These are phyloP conservation scores for Oligophagozyma castellii DNA, from an alignment of 1,139 yeast genomes.

Conservation along the genomic window DNA sequence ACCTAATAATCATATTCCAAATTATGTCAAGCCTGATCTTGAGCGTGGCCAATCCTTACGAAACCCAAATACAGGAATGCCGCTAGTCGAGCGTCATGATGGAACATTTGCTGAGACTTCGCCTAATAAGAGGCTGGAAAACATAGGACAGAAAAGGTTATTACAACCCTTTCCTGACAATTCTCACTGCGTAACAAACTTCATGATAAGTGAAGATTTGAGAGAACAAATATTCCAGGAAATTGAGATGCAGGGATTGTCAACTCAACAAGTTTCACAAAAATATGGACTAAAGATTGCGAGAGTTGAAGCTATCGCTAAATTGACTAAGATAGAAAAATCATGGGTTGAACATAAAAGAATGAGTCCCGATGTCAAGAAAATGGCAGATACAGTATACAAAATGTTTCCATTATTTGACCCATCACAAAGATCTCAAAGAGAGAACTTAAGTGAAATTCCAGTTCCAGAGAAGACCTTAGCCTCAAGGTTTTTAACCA, in stretches of 20 bases:
- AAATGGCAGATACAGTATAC: slow-evolving; percentile 49
- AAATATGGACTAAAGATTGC: slow-evolving; percentile 71
- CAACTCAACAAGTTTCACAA: slow-evolving; percentile 65
- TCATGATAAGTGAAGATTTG: slow-evolving; percentile 42
- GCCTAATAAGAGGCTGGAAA: slow-evolving; percentile 10
- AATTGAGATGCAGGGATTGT: slow-evolving; percentile 36
- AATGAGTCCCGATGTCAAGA: slow-evolving; percentile 37
- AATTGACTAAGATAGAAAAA: slow-evolving; percentile 51
- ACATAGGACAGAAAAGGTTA: slow-evolving; percentile 25
- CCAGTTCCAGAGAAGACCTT: slow-evolving; percentile 80
- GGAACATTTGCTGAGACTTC: slow-evolving; percentile 12
- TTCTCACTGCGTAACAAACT: slow-evolving; percentile 53
- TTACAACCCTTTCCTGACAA: slow-evolving; percentile 76
- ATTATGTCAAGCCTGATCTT: slow-evolving; percentile 51
- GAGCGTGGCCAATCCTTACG: slow-evolving; percentile 32
- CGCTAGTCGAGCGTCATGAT: slow-evolving; percentile 16
- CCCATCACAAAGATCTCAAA: slow-evolving; percentile 25
- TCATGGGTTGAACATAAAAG: slow-evolving; percentile 38
- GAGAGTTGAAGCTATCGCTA: slow-evolving; percentile 74
- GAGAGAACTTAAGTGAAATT: slow-evolving; percentile 81
- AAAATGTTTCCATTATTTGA: slow-evolving; percentile 70
- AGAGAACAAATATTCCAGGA: slow-evolving; percentile 49
- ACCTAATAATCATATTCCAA: slow-evolving; percentile 59
- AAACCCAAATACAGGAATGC: slow-evolving; percentile 28
- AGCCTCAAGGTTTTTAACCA: slow-evolving; percentile 71